These are phyloP conservation scores for Coniella vitis DNA, from an alignment of 2,329 filamentous ascomycete species.

Conservation along the genomic window DNA sequence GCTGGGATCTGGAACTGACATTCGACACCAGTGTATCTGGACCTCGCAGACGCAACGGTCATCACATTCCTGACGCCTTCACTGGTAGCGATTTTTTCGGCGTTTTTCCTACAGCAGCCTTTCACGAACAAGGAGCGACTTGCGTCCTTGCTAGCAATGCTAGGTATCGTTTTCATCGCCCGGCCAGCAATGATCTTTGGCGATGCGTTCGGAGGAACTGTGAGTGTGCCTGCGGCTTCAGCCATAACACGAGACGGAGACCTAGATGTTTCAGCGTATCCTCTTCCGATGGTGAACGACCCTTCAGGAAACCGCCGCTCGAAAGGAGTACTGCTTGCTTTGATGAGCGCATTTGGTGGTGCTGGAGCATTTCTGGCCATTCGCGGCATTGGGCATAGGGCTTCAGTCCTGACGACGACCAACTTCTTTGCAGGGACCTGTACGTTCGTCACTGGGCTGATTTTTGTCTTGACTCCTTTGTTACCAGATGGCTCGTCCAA, in stretches of 20 bases:
- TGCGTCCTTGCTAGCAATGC: conserved; percentile 66
- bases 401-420: conserved; percentile 12
- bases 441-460: conserved; percentile 4
- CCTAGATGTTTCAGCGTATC: not conserved
- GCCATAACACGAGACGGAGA: not conserved
- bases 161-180: conserved; percentile 79
- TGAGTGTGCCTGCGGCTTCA: not conserved
- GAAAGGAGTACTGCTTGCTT: conserved; percentile 60
- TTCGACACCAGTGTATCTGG: conserved; percentile 61
- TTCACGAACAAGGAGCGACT: conserved; percentile 74
- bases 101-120: conserved; percentile 65
- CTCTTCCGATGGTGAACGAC: conserved; percentile 26
- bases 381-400: conserved; percentile 17
- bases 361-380: conserved; percentile 36
- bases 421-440: conserved; percentile 25
- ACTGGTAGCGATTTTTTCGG: conserved; percentile 73
- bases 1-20: not conserved
- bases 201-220: not conserved
- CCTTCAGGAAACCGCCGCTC: conserved; percentile 55
- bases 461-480: conserved; percentile 27
- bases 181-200: conserved; percentile 41
- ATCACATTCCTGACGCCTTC: conserved; percentile 81
- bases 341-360: conserved; percentile 71
- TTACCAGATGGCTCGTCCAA: conserved; percentile 39
- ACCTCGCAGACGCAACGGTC: conserved; percentile 80